Evolutionary conservation across 2,329 filamentous ascomycete genomes (phyloP).

Genomic region (Ceratocystis cubensis): DNA sequence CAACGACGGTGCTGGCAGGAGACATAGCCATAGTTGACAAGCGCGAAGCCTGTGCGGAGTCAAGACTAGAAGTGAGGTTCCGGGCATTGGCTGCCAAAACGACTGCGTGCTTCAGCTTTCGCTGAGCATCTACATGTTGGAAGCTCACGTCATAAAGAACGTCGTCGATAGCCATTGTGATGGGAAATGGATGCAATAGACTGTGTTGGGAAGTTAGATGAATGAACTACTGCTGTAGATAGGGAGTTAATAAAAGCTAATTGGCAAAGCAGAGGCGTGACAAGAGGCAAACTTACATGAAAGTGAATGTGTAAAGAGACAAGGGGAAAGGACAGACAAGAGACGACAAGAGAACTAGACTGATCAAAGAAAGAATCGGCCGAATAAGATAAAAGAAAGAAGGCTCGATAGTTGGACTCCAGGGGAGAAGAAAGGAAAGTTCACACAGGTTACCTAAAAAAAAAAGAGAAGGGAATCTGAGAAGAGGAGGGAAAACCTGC

Average conservation of each 20-base stretch:
- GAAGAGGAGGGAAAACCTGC: neutral
- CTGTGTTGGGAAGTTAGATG: no score
- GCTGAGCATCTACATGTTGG: slow-evolving; percentile 3
- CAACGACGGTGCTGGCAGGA: neutral
- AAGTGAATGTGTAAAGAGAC: neutral
- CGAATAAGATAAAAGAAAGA: neutral
- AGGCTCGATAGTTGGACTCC: neutral
- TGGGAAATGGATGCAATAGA: no score
- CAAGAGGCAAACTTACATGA: neutral
- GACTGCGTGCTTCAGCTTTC: neutral
- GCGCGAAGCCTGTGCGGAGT: neutral
- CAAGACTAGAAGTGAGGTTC: neutral
- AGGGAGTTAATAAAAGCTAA: no score
- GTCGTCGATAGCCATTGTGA: slow-evolving; percentile 11
- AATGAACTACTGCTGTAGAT: no score
- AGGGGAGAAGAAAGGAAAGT: neutral
- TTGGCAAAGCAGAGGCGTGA: neutral
- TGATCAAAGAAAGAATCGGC: neutral
- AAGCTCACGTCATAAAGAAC: slow-evolving; percentile 8
- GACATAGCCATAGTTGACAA: neutral
- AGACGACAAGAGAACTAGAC: neutral
- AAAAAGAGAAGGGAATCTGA: neutral
- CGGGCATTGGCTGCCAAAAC: neutral
- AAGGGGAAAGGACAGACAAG: slow-evolving; percentile 1
- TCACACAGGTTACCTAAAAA: neutral